Percentiles rank a stretch among this genome's conserved stretches.
phyloP scores from a whole-genome alignment of 2,329 filamentous ascomycete genomes.

The Zymoseptoria crescenta region DNA sequence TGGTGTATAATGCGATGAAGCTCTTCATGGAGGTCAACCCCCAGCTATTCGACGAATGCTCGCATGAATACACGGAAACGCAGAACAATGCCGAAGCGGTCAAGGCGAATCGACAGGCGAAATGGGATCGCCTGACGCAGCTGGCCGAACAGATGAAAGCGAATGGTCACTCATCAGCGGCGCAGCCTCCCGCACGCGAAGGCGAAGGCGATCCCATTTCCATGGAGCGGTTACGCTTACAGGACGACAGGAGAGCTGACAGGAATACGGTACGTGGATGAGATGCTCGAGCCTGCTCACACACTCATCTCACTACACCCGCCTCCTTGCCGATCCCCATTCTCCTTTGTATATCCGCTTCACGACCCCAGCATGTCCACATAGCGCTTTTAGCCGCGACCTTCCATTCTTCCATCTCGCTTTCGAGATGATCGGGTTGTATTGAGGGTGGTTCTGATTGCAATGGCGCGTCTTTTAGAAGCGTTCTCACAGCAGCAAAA shows the following conservation, averaged over 20 bases:
- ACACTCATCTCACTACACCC: slow-evolving; percentile 16
- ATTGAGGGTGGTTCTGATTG: slow-evolving; percentile 19
- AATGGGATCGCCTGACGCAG: slow-evolving; percentile 81
- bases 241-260: slow-evolving; percentile 60
- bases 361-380: slow-evolving; percentile 4
- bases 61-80: slow-evolving; percentile 93
- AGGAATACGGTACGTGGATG: slow-evolving; percentile 32
- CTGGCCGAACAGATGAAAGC: slow-evolving; percentile 53
- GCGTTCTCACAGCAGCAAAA: slow-evolving; percentile 19
- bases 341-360: slow-evolving; percentile 11
- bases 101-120: slow-evolving; percentile 70
- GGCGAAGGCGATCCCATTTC: slow-evolving; percentile 74
- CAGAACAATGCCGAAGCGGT: slow-evolving; percentile 86
- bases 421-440: slow-evolving; percentile 7
- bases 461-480: slow-evolving; percentile 16
- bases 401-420: slow-evolving; percentile 1
- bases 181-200: slow-evolving; percentile 35
- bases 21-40: slow-evolving; percentile 99
- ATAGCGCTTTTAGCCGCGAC: slow-evolving; percentile 6
- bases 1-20: slow-evolving; percentile 99
- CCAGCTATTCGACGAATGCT: slow-evolving; percentile 96
- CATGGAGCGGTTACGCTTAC: slow-evolving; percentile 80
- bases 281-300: slow-evolving; percentile 14
- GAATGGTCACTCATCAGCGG: slow-evolving; percentile 22
- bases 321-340: slow-evolving; percentile 6